phyloP scores from a whole-genome alignment of 192 early-diverging fungal genomes.

The Coemansia sp. region DNA sequence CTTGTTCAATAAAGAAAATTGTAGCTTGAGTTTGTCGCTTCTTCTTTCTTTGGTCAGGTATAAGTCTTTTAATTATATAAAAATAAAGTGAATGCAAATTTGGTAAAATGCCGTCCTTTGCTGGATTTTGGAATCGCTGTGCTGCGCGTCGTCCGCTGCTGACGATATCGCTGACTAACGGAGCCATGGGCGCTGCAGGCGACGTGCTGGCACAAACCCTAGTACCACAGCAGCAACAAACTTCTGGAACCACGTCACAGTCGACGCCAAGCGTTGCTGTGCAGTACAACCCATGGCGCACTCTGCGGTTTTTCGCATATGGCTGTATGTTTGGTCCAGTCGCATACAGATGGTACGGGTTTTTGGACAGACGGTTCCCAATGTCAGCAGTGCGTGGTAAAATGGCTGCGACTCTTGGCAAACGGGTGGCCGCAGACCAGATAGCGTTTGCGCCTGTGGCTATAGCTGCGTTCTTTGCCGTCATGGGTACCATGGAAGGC shows the following conservation, averaged over 20 bases:
- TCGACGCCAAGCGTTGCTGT: not conserved
- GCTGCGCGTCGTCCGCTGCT: constrained; percentile 58
- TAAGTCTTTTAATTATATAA: too few species aligned
- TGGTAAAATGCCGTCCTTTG: constrained; percentile 2
- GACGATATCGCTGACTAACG: constrained; percentile 68
- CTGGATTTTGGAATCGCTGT: constrained; percentile 14
- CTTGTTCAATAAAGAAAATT: too few species aligned
- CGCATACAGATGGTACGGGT: constrained; percentile 63
- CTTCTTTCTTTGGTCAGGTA: constrained; percentile 5
- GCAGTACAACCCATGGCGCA: constrained; percentile 37
- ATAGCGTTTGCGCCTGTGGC: constrained; percentile 65
- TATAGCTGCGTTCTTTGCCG: constrained; percentile 60
- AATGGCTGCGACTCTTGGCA: constrained; percentile 27
- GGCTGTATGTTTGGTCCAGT: constrained; percentile 67
- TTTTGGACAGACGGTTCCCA: constrained; percentile 65
- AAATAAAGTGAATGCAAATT: too few species aligned
- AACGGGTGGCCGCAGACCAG: constrained; percentile 63
- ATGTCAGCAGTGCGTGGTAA: constrained; percentile 13
- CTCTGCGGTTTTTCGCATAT: constrained; percentile 61
- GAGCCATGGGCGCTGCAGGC: constrained; percentile 57
- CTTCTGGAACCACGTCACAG: not conserved
- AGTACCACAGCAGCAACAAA: constrained; percentile 1
- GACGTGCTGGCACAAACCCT: constrained; percentile 63
- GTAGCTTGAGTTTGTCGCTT: not conserved
- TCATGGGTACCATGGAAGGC: constrained; percentile 62